Percentiles rank a stretch among this genome's conserved stretches.
These are phyloP conservation scores for Ophiostoma himal-ulmi DNA, from an alignment of 2,329 filamentous ascomycete genomes.

Conservation along the genomic window DNA sequence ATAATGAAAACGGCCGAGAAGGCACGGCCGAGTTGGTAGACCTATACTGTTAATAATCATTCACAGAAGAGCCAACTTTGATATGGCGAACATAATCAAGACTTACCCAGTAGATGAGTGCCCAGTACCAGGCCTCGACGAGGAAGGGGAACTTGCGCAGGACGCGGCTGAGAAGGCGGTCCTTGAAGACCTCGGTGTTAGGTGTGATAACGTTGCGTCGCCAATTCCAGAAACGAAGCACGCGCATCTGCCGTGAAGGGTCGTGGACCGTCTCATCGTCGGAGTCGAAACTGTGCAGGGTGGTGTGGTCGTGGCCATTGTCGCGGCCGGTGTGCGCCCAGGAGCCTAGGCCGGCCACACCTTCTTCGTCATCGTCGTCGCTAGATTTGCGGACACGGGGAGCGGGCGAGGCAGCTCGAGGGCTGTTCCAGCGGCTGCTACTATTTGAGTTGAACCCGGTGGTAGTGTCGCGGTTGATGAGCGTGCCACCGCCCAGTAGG, in stretches of 20 bases:
- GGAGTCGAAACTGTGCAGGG: neutral
- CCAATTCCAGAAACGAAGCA: conserved; percentile 38
- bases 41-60: conserved; percentile 37
- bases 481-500: conserved; percentile 55
- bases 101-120: conserved; percentile 68
- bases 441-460: conserved; percentile 22
- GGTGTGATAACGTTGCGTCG: conserved; percentile 49
- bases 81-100: neutral
- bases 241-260: conserved; percentile 26
- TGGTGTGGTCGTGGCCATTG: neutral
- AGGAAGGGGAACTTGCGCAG: conserved; percentile 65
- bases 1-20: conserved; percentile 64
- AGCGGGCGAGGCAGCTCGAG: conserved; percentile 27
- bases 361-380: conserved; percentile 21
- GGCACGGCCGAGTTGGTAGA: conserved; percentile 68
- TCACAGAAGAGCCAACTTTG: neutral
- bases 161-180: conserved; percentile 56
- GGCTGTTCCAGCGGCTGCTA: conserved; percentile 21
- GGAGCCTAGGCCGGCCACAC: neutral
- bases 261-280: neutral
- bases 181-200: conserved; percentile 55
- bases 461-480: conserved; percentile 49
- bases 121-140: conserved; percentile 73
- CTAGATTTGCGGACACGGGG: conserved; percentile 23
- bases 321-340: neutral